phyloP scores from a whole-genome alignment of 805 yeast species.

The Myxozyma sirexii region DNA sequence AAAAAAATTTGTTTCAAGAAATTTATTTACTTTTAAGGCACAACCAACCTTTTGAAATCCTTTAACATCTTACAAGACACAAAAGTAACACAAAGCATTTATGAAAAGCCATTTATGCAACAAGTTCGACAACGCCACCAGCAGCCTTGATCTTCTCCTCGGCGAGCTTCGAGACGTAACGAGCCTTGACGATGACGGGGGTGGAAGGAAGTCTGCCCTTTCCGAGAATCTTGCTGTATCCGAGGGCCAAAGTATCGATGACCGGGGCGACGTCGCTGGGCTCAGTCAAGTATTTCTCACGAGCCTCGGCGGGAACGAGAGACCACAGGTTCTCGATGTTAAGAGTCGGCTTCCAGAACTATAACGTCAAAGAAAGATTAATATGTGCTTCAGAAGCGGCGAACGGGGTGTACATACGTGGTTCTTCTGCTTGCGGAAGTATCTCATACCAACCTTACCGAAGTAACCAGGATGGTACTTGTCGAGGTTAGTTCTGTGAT shows the following conservation, averaged over 20 bases:
- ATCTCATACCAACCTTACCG: slow-evolving; percentile 99
- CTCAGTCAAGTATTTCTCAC: slow-evolving; percentile 87
- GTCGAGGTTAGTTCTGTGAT: slow-evolving; percentile 99
- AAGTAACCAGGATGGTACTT: slow-evolving; percentile 99
- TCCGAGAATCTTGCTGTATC: slow-evolving; percentile 99
- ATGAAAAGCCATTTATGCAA: slow-evolving; percentile 68
- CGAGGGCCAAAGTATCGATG: slow-evolving; percentile 98
- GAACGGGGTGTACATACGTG: slow-evolving; percentile 31
- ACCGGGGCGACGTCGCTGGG: slow-evolving; percentile 95
- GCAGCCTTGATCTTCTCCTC: slow-evolving; percentile 99
- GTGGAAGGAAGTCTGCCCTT: slow-evolving; percentile 98
- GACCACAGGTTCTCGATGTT: slow-evolving; percentile 99
- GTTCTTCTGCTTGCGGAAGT: slow-evolving; percentile 39
- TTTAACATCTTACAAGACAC: slow-evolving; percentile 20
- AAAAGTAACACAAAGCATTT: slow-evolving; percentile 8
- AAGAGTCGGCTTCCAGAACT: slow-evolving; percentile 87
- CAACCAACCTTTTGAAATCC: slow-evolving; percentile 28
- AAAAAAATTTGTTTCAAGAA: neutral
- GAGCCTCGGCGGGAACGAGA: slow-evolving; percentile 88
- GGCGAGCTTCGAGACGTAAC: slow-evolving; percentile 98
- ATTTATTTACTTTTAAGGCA: slow-evolving; percentile 28
- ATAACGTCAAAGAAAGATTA: neutral
- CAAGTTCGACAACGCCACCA: slow-evolving; percentile 99
- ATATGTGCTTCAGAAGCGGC: neutral
- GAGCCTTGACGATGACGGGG: slow-evolving; percentile 99